Conservation (phyloP, 2,329 filamentous ascomycete genomes). For the Pseudogymnoascus sp. region DNA sequence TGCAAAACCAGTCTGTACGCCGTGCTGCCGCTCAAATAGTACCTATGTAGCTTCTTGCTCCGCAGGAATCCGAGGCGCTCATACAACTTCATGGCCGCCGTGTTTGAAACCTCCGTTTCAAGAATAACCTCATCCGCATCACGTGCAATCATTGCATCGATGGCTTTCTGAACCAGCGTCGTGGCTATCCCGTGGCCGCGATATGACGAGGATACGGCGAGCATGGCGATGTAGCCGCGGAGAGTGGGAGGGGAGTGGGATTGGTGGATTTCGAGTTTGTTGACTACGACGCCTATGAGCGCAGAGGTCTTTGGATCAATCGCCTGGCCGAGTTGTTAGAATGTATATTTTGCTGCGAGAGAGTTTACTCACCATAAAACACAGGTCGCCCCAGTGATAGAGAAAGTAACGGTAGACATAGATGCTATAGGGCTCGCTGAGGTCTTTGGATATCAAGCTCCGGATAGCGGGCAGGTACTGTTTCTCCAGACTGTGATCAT, state of each 20-base stretch:
- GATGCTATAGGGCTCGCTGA: constrained; percentile 97
- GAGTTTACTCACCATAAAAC: constrained; percentile 64
- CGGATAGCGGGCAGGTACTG: constrained; percentile 77
- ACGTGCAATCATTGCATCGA: constrained; percentile 78
- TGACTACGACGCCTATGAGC: constrained; percentile 85
- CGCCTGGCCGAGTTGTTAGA: constrained; percentile 35
- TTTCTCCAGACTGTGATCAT: constrained; percentile 51
- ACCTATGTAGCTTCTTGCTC: constrained; percentile 86
- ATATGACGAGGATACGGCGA: constrained; percentile 75
- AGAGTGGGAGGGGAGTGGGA: constrained; percentile 66
- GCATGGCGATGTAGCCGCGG: constrained; percentile 96
- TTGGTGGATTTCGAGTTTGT: constrained; percentile 85
- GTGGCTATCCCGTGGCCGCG: constrained; percentile 84
- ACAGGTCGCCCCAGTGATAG: constrained; percentile 96
- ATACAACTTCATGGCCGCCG: constrained; percentile 82
- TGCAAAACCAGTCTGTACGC: constrained; percentile 79
- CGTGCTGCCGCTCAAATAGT: constrained; percentile 94
- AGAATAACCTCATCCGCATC: constrained; percentile 90
- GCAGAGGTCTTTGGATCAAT: constrained; percentile 49
- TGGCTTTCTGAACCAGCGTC: constrained; percentile 76
- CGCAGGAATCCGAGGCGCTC: constrained; percentile 85
- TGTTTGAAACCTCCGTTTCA: constrained; percentile 91
- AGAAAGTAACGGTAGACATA: constrained; percentile 98
- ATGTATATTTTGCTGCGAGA: neutral
- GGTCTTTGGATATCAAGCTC: constrained; percentile 85